A percentile compares a stretch with the other conserved stretches of the same genome.
Conservation (phyloP, 1,284 basidiomycete genomes). For the Hymenochaete sp. region DNA sequence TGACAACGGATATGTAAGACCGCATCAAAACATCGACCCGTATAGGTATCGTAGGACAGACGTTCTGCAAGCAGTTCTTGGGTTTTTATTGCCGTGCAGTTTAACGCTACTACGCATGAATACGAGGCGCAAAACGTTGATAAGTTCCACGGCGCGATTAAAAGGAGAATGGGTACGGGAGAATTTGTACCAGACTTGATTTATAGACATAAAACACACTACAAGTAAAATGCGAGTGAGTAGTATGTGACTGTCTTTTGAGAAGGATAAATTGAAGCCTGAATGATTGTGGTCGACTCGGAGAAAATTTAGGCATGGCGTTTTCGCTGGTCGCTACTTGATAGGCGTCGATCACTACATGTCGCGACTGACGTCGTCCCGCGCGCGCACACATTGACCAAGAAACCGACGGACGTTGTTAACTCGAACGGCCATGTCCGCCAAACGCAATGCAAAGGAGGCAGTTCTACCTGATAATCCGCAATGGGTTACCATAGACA, state of each 20-base stretch:
- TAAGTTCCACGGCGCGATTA: slow-evolving; percentile 44
- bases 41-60: slow-evolving; percentile 33
- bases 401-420: neutral
- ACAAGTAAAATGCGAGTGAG: neutral
- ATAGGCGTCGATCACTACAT: neutral
- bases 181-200: slow-evolving; percentile 1
- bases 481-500: slow-evolving; percentile 46
- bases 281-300: neutral
- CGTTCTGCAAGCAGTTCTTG: slow-evolving; percentile 43
- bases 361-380: neutral
- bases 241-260: too few species aligned
- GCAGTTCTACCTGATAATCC: slow-evolving; percentile 40
- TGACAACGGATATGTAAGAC: slow-evolving; percentile 30
- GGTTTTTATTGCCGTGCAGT: slow-evolving; percentile 50
- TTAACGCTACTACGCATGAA: slow-evolving; percentile 50
- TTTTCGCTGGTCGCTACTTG: neutral
- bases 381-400: neutral
- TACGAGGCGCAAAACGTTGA: slow-evolving; percentile 47
- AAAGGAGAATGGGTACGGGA: slow-evolving; percentile 2
- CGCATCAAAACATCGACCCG: slow-evolving; percentile 51
- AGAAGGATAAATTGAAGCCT: too few species aligned
- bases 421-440: neutral
- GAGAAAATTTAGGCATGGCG: neutral
- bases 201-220: neutral
- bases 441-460: slow-evolving; percentile 1